These are phyloP conservation scores for Phytophthora foliorum DNA, from an alignment of 352 stramenopile species.

Conservation along the genomic window DNA sequence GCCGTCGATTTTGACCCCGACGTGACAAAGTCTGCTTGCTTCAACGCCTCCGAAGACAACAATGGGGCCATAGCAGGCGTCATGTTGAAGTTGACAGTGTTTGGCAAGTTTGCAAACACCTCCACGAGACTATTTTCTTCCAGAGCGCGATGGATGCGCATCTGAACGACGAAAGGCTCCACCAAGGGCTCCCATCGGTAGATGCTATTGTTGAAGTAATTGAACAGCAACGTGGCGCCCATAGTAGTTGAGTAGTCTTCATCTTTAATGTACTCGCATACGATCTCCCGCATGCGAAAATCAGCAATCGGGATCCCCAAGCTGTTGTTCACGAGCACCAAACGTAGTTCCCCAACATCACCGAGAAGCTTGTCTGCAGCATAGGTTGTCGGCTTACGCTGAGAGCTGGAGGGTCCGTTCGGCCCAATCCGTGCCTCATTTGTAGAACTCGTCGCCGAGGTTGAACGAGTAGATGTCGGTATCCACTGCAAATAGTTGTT, in stretches of 20 bases:
- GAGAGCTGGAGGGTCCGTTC: slow-evolving; percentile 13
- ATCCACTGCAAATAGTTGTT: slow-evolving; percentile 87
- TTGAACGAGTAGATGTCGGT: slow-evolving; percentile 28
- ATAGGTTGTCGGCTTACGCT: slow-evolving; percentile 38
- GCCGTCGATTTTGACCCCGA: slow-evolving; percentile 87
- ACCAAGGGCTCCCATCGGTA: slow-evolving; percentile 91
- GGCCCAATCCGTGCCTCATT: slow-evolving; percentile 7
- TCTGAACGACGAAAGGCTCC: slow-evolving; percentile 85
- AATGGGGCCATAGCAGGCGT: slow-evolving; percentile 89
- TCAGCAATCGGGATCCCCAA: slow-evolving; percentile 89
- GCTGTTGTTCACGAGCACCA: slow-evolving; percentile 92
- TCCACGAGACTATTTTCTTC: slow-evolving; percentile 81
- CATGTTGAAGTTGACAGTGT: slow-evolving; percentile 90
- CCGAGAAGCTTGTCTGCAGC: slow-evolving; percentile 84
- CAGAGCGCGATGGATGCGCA: slow-evolving; percentile 74
- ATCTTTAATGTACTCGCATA: slow-evolving; percentile 90
- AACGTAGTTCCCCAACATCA: slow-evolving; percentile 84
- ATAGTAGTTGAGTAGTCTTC: slow-evolving; percentile 86
- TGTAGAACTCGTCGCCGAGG: slow-evolving; percentile 13
- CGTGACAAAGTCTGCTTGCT: slow-evolving; percentile 88
- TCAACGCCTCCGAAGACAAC: slow-evolving; percentile 81
- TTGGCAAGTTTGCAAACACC: slow-evolving; percentile 85
- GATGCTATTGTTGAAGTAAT: slow-evolving; percentile 94
- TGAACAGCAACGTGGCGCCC: slow-evolving; percentile 82
- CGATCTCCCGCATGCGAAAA: slow-evolving; percentile 89